A percentile compares a stretch with the other conserved stretches of the same genome.
These are phyloP conservation scores for Stromatinia cepivora DNA, from an alignment of 2,329 filamentous ascomycete genomes.

Conservation along the genomic window DNA sequence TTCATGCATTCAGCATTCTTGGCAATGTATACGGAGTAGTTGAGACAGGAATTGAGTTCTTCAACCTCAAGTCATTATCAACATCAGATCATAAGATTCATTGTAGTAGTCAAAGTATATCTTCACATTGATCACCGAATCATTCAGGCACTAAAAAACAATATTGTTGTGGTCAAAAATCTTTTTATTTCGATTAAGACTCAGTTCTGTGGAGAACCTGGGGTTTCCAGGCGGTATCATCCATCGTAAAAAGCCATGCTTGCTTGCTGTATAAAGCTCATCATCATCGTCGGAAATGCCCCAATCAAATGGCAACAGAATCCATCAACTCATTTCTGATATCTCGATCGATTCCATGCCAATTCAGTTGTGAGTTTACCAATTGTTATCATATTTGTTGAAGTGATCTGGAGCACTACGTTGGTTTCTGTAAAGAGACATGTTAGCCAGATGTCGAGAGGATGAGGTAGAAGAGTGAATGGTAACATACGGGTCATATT, in stretches of 20 bases:
- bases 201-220: background rate
- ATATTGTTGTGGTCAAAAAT: constrained; percentile 4
- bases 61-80: background rate
- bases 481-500: constrained; percentile 57
- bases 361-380: constrained; percentile 2
- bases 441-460: background rate
- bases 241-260: constrained; percentile 11
- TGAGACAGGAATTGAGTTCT: background rate
- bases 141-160: background rate
- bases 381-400: constrained; percentile 28
- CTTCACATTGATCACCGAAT: background rate
- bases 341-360: background rate
- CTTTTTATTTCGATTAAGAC: constrained; percentile 13
- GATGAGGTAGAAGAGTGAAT: background rate
- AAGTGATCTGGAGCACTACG: constrained; percentile 40
- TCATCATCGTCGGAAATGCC: background rate
- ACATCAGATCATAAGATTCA: background rate
- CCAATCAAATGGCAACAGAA: background rate
- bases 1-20: background rate
- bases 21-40: background rate
- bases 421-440: constrained; percentile 32
- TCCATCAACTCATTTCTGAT: constrained; percentile 6
- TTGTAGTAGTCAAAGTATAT: background rate
- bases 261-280: constrained; percentile 4
- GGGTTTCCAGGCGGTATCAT: background rate